Evolutionary conservation across 2,329 filamentous ascomycete species (phyloP).

Genomic region (Aspergillus chevalieri): DNA sequence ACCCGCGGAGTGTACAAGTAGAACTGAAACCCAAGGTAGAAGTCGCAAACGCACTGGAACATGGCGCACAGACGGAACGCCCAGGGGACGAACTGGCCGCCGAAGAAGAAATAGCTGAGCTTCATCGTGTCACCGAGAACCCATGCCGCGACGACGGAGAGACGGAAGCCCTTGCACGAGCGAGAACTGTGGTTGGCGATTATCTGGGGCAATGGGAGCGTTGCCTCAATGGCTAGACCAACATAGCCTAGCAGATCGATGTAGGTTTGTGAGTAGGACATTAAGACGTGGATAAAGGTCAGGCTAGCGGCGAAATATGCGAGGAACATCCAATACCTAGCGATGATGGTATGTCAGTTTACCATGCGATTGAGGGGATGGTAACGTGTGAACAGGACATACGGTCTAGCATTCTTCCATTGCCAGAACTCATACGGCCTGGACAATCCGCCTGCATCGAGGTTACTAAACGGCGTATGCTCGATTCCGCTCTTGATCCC

Average conservation of each 20-base stretch:
- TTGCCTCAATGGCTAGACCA: conserved; percentile 44
- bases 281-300: conserved; percentile 48
- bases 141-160: conserved; percentile 45
- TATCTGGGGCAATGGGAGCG: conserved; percentile 44
- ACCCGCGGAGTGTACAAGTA: conserved; percentile 37
- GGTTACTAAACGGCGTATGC: conserved; percentile 36
- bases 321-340: conserved; percentile 54
- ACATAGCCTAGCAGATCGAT: conserved; percentile 40
- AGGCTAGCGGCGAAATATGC: conserved; percentile 47
- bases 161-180: conserved; percentile 45
- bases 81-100: conserved; percentile 39
- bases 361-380: no score
- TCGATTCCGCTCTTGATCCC: conserved; percentile 34
- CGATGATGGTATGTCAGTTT: no score
- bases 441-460: conserved; percentile 23
- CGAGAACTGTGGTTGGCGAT: conserved; percentile 42
- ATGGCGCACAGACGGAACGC: conserved; percentile 45
- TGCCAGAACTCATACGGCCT: conserved; percentile 60
- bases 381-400: conserved; percentile 16
- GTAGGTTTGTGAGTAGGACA: conserved; percentile 38
- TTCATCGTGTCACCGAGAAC: conserved; percentile 47
- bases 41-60: conserved; percentile 45
- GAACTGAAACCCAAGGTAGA: conserved; percentile 43
- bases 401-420: conserved; percentile 52
- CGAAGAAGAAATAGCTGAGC: conserved; percentile 46